Conservation (phyloP, 1,139 yeast species). For the Protomyces inundatus region DNA sequence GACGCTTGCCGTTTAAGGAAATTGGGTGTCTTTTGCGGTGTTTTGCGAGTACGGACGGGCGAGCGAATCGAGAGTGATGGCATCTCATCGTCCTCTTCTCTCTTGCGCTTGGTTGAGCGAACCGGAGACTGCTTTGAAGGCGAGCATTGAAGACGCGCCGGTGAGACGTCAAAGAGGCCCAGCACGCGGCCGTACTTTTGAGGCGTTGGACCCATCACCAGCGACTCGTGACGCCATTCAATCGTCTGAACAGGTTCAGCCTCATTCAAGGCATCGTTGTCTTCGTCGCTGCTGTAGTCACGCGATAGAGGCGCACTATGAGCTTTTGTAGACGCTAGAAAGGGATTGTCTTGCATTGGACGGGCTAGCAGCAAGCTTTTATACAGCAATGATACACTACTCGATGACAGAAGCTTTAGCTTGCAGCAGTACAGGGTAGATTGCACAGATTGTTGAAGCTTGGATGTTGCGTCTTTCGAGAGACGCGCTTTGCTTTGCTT, state of each 20-base stretch:
- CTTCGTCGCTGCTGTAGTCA: background rate
- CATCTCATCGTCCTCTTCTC: background rate
- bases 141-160: background rate
- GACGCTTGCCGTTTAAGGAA: conserved; percentile 4
- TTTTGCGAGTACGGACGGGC: background rate
- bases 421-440: too few species aligned
- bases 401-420: background rate
- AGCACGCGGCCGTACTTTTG: conserved; percentile 17
- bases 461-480: background rate
- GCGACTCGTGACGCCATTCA: conserved; percentile 5
- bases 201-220: conserved; percentile 14
- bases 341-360: background rate
- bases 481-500: background rate
- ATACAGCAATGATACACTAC: background rate
- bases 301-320: background rate
- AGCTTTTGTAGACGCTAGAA: background rate
- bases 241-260: conserved; percentile 6
- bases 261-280: background rate
- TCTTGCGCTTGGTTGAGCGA: background rate
- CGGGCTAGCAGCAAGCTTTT: too few species aligned
- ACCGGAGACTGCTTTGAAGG: background rate
- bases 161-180: conserved; percentile 12
- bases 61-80: background rate
- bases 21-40: conserved; percentile 18
- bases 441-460: background rate